Base-by-base conservation (phyloP, 176 grass and related monocot species). In the Luzula sylvatica region DNA sequence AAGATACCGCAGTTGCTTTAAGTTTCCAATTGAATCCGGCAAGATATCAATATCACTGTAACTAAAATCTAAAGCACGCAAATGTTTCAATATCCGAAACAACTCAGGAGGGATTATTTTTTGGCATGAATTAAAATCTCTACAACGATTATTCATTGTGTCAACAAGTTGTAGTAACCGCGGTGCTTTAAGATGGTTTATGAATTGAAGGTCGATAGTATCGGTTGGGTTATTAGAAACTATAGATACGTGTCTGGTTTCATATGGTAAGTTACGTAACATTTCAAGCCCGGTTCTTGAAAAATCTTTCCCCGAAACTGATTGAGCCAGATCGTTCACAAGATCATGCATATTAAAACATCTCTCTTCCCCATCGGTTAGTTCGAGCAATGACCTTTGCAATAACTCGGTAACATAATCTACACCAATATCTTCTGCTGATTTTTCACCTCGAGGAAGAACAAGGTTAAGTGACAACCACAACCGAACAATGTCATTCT, bases 1-100 rank as follows among this genome's bases (percentile, higher is more conserved):
- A 23, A 83, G 74, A 27, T 83, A 78, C 8, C 68, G 58, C 4
- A 83, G 42, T 3, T 65, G 45, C 43, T 65, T 83, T 20, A 74
- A 59, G 39, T 59, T 46, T 8, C 56, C 61, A 27, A 83, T 48
- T 78, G 74, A 69, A 20, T 65, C 50, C 14, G 74, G 74, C 42
- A 83, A 50, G n/a, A 13, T 13, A n/a, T 1, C 18, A 45, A 78
- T 60, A 18, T 2, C 0, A 24, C 4, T 56, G n/a, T 15, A 1
- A 17, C 42, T 69, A 39, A 83, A 78, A 65, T 74, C 55, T 26
- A 83, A 55, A 3, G 66, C 63, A 46, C 74, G 44, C 20, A 83
- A 7, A 42, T 70, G 62, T 32, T 20, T 50, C 2, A 43, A 17
- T 1, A 32, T 26, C 15, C 48, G 3, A 35, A 57, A 19, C 52